Base-by-base conservation (phyloP, 2,329 filamentous ascomycete species). In the Xylariaceae sp. region DNA sequence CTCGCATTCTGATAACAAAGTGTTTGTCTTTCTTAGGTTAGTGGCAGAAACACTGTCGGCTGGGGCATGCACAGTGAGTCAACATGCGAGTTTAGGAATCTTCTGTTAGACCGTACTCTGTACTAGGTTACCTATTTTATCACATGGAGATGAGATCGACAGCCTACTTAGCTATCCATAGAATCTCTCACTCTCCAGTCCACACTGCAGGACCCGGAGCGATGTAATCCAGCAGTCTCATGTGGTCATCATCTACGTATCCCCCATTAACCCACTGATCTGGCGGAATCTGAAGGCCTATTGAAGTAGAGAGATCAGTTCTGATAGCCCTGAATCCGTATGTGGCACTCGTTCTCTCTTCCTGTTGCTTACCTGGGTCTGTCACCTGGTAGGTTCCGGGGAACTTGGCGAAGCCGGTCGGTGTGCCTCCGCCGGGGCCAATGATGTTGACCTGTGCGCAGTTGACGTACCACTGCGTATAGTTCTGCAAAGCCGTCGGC, bases 391-490 rank as follows among this genome's bases (percentile, higher is more conserved):
- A 29, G 9, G 37, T 34, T 14, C 37, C 31, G 7, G 37, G 30
- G 18, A 27, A 33, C 31, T 17, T 16, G 7, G 38, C 32, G 12
- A 31, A 36, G 4, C 19, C 21, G 7, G 13, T 35, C 4, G 30
- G 37, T 24, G 14, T 23, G 15, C 24, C 38, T 3, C 38, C 38
- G 9, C 38, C 38, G 9, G 31, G 26, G 12, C 38, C 38, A 19
- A 41, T 18, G 16, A 41, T 31, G 23, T 41, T 29, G 5, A 41
- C 27, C 11, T 36, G 38, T 8, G 31, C 38, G 24, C 38, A 41
- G 26, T 33, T 33, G 9, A 24, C 5, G 6, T 36, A 31, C 9
- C 31, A 40, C 27, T 32, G 29, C 21, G 27, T 31, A 13, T 24
- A n/a, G 26, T 24, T 28, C 19, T 28, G 14, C 12, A n/a, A 14